Conservation (phyloP, 257 asterid genomes). For the Solanum pennellii region DNA sequence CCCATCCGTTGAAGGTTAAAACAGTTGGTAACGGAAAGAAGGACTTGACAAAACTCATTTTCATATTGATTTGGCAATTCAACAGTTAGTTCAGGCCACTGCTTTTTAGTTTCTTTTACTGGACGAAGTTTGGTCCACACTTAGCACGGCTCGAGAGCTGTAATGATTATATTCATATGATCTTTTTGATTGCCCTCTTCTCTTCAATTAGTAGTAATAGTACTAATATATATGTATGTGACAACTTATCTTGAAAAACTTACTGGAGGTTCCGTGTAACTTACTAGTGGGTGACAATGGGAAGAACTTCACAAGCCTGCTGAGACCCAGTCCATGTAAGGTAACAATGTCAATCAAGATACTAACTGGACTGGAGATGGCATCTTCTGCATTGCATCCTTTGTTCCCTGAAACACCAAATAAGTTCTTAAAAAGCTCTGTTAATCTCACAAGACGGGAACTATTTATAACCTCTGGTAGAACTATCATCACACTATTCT, state of each 20-base stretch:
- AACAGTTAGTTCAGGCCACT: not conserved
- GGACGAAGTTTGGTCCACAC: not conserved
- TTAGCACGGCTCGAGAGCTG: not conserved
- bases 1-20: not conserved
- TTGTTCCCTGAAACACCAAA: conserved; percentile 47
- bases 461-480: not conserved
- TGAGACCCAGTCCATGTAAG: conserved; percentile 59
- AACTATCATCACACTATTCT: not conserved
- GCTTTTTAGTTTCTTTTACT: not conserved
- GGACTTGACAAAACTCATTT: not conserved
- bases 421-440: not conserved
- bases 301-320: conserved; percentile 18
- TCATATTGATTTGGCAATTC: not conserved
- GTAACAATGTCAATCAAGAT: conserved; percentile 73
- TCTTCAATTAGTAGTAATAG: not conserved
- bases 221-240: not conserved
- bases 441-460: not conserved
- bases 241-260: not conserved
- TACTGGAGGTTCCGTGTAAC: not conserved
- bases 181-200: not conserved
- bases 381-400: conserved; percentile 92
- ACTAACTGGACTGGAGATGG: conserved; percentile 79
- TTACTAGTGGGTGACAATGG: not conserved
- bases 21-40: not conserved
- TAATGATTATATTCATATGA: not conserved